These are phyloP conservation scores for Phytophthora constricta DNA, from an alignment of 352 stramenopile genomes.

Conservation along the genomic window DNA sequence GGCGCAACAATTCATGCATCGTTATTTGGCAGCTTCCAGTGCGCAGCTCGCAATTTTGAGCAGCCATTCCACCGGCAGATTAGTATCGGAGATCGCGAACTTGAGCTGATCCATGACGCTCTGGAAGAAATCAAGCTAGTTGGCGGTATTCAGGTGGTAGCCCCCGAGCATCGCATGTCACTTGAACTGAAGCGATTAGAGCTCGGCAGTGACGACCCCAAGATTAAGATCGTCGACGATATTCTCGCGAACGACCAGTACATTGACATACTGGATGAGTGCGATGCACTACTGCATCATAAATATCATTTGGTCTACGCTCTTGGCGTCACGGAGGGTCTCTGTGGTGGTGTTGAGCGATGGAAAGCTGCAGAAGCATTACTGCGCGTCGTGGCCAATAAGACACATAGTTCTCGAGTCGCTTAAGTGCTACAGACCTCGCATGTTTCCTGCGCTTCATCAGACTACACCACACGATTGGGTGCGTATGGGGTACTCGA, in stretches of 20 bases:
- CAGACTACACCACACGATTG: slow-evolving; percentile 44
- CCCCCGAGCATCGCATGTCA: slow-evolving; percentile 89
- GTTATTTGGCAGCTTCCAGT: slow-evolving; percentile 50
- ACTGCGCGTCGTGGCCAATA: slow-evolving; percentile 32
- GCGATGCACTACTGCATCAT: slow-evolving; percentile 87
- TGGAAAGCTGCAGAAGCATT: slow-evolving; percentile 67
- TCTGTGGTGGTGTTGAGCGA: slow-evolving; percentile 57
- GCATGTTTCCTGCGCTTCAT: slow-evolving; percentile 41
- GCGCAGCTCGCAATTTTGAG: slow-evolving; percentile 58
- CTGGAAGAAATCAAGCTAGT: slow-evolving; percentile 44
- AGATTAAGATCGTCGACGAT: slow-evolving; percentile 35
- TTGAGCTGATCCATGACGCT: slow-evolving; percentile 42
- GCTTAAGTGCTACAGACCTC: slow-evolving; percentile 45
- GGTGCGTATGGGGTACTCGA: slow-evolving; percentile 56
- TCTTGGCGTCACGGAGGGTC: slow-evolving; percentile 51
- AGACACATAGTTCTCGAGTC: slow-evolving; percentile 17
- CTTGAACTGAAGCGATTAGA: slow-evolving; percentile 82
- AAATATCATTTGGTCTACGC: slow-evolving; percentile 91
- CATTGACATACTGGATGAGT: slow-evolving; percentile 89
- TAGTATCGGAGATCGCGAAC: slow-evolving; percentile 31
- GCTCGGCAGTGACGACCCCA: not conserved
- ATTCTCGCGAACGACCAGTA: slow-evolving; percentile 58
- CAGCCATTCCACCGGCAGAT: slow-evolving; percentile 77
- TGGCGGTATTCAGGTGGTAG: slow-evolving; percentile 71
- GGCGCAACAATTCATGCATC: slow-evolving; percentile 71